Evolutionary conservation across 805 yeast genomes (phyloP), one percentile per base, ranked within the genome.

Genomic region (Cyberlindnera saturnus): DNA sequence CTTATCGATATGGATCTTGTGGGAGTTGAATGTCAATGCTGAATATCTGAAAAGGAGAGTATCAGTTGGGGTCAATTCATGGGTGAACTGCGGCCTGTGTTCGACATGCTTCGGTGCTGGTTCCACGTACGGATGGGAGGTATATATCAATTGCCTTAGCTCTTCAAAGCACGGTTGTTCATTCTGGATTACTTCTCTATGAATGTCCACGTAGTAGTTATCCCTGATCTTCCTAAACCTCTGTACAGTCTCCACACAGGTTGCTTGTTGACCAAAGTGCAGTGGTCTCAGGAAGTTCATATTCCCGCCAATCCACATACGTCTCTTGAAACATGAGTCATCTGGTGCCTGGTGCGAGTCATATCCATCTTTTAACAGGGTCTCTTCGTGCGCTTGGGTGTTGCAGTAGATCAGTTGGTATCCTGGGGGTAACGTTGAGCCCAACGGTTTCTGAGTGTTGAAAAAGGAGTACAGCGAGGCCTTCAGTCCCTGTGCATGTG

Each of bases 301-400:
- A 18, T 70, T 61, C 3, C 96, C 96, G 29, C 81, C 77, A 0
- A 75, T 79, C 96, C 96, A 89, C 77, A 90, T 72, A 19, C 96
- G 67, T 47, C 91, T 63, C 29, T 61, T 64, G 53, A 73, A 83
- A 52, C 19, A 38, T 31, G 39, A 46, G 37, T 51, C 56, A 3
- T 18, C 26, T 1, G 52, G 55, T 15, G 49, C 51, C 56, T 85
- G 93, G 51, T 83, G 77, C 37, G 80, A 71, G 50, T 85, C 95
- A 62, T 87, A 89, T 1, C 96, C 96, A 61, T 89, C 97, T 2
- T 51, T 38, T 2, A 83, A 81, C 16, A 87, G 57, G 3, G 62
- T 61, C 0, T 50, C 38, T 41, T 75, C 81, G 32, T 63, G 60
- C 32, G 75, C 69, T 4, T 66, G 53, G 19, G 87, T 89, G 53